Conservation (phyloP, 2,329 filamentous ascomycete species). For the Arthrinium phaeospermum region DNA sequence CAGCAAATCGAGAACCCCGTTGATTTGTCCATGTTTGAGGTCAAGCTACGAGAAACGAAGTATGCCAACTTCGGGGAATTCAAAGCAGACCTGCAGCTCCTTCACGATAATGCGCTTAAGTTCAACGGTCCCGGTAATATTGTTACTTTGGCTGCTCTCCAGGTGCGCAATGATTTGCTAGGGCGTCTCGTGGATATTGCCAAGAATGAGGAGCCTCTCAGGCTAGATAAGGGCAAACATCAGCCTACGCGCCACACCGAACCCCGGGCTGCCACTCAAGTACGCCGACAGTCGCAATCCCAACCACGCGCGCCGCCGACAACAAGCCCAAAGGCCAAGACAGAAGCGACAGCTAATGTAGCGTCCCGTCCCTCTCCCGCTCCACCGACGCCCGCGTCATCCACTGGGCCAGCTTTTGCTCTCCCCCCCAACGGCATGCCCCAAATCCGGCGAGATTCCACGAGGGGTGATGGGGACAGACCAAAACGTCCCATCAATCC, state of each 20-base stretch:
- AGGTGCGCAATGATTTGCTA: constrained; percentile 63
- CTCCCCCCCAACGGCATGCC: constrained; percentile 79
- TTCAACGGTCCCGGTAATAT: constrained; percentile 86
- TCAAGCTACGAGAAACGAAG: constrained; percentile 71
- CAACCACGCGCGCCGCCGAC: constrained; percentile 28
- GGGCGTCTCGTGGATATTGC: constrained; percentile 50
- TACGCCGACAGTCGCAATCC: constrained; percentile 33
- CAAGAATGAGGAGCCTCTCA: constrained; percentile 58
- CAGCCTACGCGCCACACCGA: constrained; percentile 53
- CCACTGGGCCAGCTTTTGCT: constrained; percentile 69
- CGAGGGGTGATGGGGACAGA: constrained; percentile 74
- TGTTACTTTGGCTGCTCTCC: constrained; percentile 64
- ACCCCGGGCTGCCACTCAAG: constrained; percentile 45
- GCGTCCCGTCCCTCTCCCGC: constrained; percentile 31
- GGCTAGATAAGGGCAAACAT: constrained; percentile 64
- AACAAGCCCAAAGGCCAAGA: constrained; percentile 42
- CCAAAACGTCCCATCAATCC: constrained; percentile 95
- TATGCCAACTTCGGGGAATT: constrained; percentile 78
- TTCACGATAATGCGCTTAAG: constrained; percentile 76
- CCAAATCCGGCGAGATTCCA: constrained; percentile 84
- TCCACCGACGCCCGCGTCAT: constrained; percentile 42
- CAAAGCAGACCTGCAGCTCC: constrained; percentile 74
- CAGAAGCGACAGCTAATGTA: constrained; percentile 34
- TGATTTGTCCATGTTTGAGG: constrained; percentile 84
- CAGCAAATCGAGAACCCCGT: constrained; percentile 77